A percentile compares a stretch with the other conserved stretches of the same genome.
Conservation (phyloP, 2,329 filamentous ascomycete species). For the Golovinomyces cichoracearum region DNA sequence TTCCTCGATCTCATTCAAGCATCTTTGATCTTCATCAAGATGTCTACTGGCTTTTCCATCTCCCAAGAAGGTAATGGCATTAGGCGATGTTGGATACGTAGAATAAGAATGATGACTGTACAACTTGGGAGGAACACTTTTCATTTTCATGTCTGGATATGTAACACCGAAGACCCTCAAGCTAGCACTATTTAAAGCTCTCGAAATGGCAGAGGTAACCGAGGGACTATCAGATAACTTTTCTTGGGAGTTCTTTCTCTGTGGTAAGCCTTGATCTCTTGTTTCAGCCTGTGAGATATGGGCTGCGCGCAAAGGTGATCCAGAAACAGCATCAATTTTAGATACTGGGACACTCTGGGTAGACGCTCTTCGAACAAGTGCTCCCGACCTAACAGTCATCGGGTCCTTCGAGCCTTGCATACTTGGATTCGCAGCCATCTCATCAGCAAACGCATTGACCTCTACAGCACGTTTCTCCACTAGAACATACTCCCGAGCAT, state of each 20-base stretch:
- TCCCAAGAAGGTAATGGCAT: conserved; percentile 35
- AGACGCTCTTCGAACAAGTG: conserved; percentile 49
- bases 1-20: conserved; percentile 67
- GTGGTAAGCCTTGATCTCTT: conserved; percentile 32
- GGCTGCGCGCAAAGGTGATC: conserved; percentile 42
- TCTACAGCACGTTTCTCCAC: conserved; percentile 89
- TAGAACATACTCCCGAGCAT: conserved; percentile 81
- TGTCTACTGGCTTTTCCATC: conserved; percentile 33
- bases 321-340: conserved; percentile 40
- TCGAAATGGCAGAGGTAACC: conserved; percentile 74
- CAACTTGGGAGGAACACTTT: conserved; percentile 42
- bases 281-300: conserved; percentile 44
- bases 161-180: conserved; percentile 45
- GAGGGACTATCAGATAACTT: conserved; percentile 39
- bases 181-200: conserved; percentile 84
- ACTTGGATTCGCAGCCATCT: conserved; percentile 55
- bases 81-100: conserved; percentile 46
- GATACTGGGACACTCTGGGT: conserved; percentile 48
- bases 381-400: conserved; percentile 27
- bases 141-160: conserved; percentile 32
- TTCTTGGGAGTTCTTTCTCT: conserved; percentile 59
- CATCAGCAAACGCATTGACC: conserved; percentile 90
- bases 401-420: conserved; percentile 18
- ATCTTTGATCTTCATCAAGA: conserved; percentile 53
- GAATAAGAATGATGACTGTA: conserved; percentile 49